A percentile compares a stretch with the other conserved stretches of the same genome.
phyloP scores from a whole-genome alignment of 257 asterid genomes.

The Plantago ovata region DNA sequence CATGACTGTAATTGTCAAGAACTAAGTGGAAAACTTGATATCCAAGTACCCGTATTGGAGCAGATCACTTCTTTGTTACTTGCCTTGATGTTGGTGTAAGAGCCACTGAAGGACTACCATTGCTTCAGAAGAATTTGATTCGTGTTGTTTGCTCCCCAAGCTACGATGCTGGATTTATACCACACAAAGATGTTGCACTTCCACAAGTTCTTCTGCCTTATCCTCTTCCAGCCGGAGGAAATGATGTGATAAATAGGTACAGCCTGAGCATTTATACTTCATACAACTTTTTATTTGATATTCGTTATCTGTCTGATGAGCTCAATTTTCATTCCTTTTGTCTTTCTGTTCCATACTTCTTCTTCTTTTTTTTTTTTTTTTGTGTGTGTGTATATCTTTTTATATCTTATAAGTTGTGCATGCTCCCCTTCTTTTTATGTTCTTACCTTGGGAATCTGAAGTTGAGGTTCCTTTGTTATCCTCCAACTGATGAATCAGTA shows the following conservation, averaged over 20 bases:
- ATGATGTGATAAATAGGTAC: constrained; percentile 87
- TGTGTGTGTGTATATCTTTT: too few species aligned
- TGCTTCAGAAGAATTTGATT: constrained; percentile 85
- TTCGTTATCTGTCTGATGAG: constrained; percentile 1
- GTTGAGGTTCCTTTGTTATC: not conserved
- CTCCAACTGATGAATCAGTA: not conserved
- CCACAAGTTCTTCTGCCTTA: constrained; percentile 97
- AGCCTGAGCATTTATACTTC: constrained; percentile 1
- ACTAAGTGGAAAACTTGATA: constrained; percentile 77
- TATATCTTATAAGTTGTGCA: constrained; percentile 1
- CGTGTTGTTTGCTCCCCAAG: constrained; percentile 99
- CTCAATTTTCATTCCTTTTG: not conserved
- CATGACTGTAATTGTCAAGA: constrained; percentile 82
- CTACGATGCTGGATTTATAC: constrained; percentile 96
- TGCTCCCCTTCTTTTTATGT: not conserved
- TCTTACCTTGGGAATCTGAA: constrained; percentile 9
- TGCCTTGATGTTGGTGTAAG: constrained; percentile 99
- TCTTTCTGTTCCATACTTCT: constrained; percentile 1
- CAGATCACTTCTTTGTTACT: constrained; percentile 95
- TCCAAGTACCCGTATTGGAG: constrained; percentile 89
- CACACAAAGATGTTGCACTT: constrained; percentile 97
- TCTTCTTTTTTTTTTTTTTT: not conserved
- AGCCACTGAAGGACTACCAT: constrained; percentile 96
- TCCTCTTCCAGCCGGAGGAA: constrained; percentile 97
- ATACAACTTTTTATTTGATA: not conserved